These are phyloP conservation scores for Przewalskia tangutica DNA, from an alignment of 257 asterid species.

Conservation along the genomic window DNA sequence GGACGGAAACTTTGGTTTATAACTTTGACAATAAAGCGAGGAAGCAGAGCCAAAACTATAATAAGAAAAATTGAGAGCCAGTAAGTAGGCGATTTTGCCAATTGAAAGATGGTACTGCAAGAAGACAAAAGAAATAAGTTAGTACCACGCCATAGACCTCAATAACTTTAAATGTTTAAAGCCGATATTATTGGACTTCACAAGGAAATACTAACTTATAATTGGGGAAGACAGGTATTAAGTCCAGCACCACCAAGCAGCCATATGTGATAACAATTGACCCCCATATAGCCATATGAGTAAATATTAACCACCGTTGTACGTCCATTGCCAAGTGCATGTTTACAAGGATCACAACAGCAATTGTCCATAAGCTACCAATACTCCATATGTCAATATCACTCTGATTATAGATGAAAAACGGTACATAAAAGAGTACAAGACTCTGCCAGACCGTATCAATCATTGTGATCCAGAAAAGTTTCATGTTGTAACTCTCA, in stretches of 20 bases:
- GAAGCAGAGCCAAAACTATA: slow-evolving; percentile 73
- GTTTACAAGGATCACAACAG: slow-evolving; percentile 81
- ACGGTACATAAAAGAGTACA: slow-evolving; percentile 80
- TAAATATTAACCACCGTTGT: slow-evolving; percentile 68
- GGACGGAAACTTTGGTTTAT: slow-evolving; percentile 74
- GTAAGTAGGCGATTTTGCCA: slow-evolving; percentile 58
- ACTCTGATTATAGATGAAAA: slow-evolving; percentile 60
- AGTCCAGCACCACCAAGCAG: slow-evolving; percentile 49
- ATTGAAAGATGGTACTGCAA: slow-evolving; percentile 86
- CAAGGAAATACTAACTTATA: slow-evolving; percentile 61
- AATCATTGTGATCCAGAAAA: slow-evolving; percentile 90
- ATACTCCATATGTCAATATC: slow-evolving; percentile 92
- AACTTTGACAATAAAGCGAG: slow-evolving; percentile 72
- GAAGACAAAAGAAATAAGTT: neutral
- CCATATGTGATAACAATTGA: slow-evolving; percentile 46
- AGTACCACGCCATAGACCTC: neutral
- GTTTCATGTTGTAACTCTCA: slow-evolving; percentile 83
- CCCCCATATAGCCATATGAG: slow-evolving; percentile 91
- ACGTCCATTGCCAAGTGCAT: slow-evolving; percentile 95
- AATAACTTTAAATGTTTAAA: neutral
- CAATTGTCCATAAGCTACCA: slow-evolving; percentile 97
- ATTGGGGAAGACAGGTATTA: slow-evolving; percentile 62
- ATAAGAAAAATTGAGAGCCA: slow-evolving; percentile 88
- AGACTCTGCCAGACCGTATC: slow-evolving; percentile 99
- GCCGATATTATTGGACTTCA: neutral